Conservation (phyloP, 2,329 filamentous ascomycete species). For the Arthrobotrys entomopaga region DNA sequence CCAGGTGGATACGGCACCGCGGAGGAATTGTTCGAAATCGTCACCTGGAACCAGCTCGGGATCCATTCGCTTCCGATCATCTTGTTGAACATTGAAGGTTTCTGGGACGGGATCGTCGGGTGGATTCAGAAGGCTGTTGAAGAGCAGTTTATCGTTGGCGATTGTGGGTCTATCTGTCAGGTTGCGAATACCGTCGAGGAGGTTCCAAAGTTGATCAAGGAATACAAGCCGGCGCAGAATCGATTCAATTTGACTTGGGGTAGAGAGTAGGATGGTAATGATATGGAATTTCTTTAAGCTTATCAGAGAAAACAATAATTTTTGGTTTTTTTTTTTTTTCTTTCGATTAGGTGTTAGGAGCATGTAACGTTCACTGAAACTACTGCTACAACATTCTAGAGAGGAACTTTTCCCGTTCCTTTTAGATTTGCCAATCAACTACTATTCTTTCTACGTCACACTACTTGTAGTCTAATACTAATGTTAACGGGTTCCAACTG, state of each 20-base stretch:
- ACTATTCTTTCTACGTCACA: not conserved
- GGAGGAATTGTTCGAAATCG: conserved; percentile 92
- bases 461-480: too few species aligned
- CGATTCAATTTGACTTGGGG: conserved; percentile 86
- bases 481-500: too few species aligned
- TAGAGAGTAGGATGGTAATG: conserved; percentile 66
- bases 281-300: conserved; percentile 9
- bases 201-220: conserved; percentile 74
- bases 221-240: conserved; percentile 79
- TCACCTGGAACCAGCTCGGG: conserved; percentile 95
- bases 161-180: conserved; percentile 79
- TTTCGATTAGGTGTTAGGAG: not conserved
- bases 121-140: conserved; percentile 82
- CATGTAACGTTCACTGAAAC: not conserved
- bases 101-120: conserved; percentile 85
- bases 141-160: conserved; percentile 78
- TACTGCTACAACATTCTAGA: not conserved
- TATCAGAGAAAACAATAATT: not conserved
- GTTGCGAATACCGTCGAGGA: conserved; percentile 78
- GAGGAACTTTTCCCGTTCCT: conserved; percentile 3
- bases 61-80: conserved; percentile 85
- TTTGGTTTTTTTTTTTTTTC: not conserved
- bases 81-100: conserved; percentile 86
- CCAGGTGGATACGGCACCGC: conserved; percentile 92
- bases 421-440: conserved; percentile 7